Evolutionary conservation across 495 filamentous ascomycete genomes (phyloP).

Genomic region (Thermochaetoides thermophila): DNA sequence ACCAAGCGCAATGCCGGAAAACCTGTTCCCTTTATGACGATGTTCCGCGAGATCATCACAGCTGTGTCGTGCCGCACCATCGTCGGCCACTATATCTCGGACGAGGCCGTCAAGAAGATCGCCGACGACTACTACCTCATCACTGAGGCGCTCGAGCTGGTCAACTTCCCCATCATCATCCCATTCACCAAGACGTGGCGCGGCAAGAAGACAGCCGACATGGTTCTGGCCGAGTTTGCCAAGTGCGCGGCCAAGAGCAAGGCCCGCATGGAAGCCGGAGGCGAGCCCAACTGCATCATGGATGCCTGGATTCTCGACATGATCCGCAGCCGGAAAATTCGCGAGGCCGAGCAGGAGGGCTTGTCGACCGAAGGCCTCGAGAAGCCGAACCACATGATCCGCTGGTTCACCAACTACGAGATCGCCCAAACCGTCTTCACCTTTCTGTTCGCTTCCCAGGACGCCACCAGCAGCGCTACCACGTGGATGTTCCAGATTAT

Average conservation of each 20-base stretch:
- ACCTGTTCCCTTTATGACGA: conserved; percentile 74
- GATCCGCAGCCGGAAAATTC: conserved; percentile 64
- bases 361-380: conserved; percentile 47
- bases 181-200: conserved; percentile 96
- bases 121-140: conserved; percentile 94
- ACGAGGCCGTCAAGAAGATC: conserved; percentile 83
- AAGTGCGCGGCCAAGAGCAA: conserved; percentile 89
- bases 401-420: conserved; percentile 81
- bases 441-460: conserved; percentile 95
- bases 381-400: conserved; percentile 69
- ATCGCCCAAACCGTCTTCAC: conserved; percentile 93
- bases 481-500: conserved; percentile 94
- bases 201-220: conserved; percentile 87
- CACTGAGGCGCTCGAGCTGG: conserved; percentile 87
- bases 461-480: conserved; percentile 81
- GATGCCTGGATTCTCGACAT: conserved; percentile 85
- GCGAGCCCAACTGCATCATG: conserved; percentile 80
- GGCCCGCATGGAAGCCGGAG: conserved; percentile 81
- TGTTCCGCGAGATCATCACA: conserved; percentile 92
- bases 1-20: conserved; percentile 54
- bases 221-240: conserved; percentile 79
- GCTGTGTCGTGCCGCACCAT: conserved; percentile 91
- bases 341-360: conserved; percentile 54
- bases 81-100: conserved; percentile 86
- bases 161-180: conserved; percentile 97